Evolutionary conservation across 2,329 filamentous ascomycete species (phyloP).

Genomic region (Monilinia vaccinii-corymbosi): DNA sequence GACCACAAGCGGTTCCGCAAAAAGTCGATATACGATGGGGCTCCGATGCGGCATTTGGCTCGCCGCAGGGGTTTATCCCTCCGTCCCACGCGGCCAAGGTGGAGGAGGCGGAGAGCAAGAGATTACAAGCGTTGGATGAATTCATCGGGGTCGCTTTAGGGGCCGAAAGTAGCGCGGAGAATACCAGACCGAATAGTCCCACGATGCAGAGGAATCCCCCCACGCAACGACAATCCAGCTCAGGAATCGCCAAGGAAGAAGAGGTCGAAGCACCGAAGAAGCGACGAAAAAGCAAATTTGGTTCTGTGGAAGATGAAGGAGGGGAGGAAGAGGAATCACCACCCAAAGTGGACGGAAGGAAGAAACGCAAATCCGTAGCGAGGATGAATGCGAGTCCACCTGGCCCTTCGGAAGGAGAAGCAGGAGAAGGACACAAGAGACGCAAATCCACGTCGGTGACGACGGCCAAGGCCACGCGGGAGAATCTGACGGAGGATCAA

Average conservation of each 20-base stretch:
- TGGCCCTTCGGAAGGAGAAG: constrained; percentile 14
- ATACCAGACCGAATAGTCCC: constrained; percentile 39
- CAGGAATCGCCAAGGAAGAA: constrained; percentile 22
- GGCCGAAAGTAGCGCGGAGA: constrained; percentile 44
- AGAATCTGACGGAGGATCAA: constrained; percentile 66
- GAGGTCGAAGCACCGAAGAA: constrained; percentile 39
- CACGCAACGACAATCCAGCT: background rate
- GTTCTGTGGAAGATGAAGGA: constrained; percentile 32
- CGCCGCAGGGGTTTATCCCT: constrained; percentile 49
- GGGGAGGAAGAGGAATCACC: constrained; percentile 35
- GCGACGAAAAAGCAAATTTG: constrained; percentile 45
- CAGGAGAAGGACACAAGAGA: constrained; percentile 32
- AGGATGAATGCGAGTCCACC: constrained; percentile 24
- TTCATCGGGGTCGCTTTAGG: constrained; percentile 33
- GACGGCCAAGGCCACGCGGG: constrained; percentile 41
- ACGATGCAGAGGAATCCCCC: background rate
- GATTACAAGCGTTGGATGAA: constrained; percentile 47
- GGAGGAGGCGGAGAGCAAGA: constrained; percentile 46
- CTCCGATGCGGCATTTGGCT: constrained; percentile 56
- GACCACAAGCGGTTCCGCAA: constrained; percentile 14
- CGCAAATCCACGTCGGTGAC: constrained; percentile 40
- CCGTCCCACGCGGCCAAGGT: constrained; percentile 46
- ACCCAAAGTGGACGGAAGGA: constrained; percentile 23
- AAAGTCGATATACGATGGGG: constrained; percentile 51
- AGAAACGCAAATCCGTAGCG: constrained; percentile 28